Conservation (phyloP, 495 filamentous ascomycete genomes). For the Stereocaulon alpinum region DNA sequence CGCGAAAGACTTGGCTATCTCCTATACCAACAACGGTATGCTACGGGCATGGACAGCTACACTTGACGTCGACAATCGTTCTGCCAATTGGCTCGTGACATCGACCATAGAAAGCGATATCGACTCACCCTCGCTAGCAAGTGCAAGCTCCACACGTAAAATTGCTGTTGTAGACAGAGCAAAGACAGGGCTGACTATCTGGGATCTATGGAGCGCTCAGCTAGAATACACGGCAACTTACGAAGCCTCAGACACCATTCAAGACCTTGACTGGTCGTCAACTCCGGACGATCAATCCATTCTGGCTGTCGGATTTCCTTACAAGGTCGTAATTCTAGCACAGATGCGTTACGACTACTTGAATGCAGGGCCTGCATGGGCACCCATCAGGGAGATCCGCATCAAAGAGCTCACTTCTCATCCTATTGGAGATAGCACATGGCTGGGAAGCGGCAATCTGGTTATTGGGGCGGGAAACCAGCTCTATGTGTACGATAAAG, state of each 20-base stretch:
- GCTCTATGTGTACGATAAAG: constrained; percentile 75
- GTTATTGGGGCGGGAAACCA: constrained; percentile 88
- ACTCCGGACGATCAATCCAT: constrained; percentile 88
- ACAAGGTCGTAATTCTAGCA: constrained; percentile 71
- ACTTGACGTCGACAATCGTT: constrained; percentile 44
- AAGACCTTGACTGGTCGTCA: constrained; percentile 89
- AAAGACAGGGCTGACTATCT: constrained; percentile 76
- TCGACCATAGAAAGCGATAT: constrained; percentile 76
- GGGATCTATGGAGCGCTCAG: constrained; percentile 74
- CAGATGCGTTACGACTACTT: constrained; percentile 93
- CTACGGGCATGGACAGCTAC: constrained; percentile 81
- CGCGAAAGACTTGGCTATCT: constrained; percentile 77
- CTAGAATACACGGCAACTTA: constrained; percentile 74
- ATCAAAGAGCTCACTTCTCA: constrained; percentile 78
- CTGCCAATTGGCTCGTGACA: constrained; percentile 74
- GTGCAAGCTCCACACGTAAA: constrained; percentile 79
- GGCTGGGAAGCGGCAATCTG: constrained; percentile 74
- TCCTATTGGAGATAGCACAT: constrained; percentile 86
- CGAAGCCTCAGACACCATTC: constrained; percentile 60
- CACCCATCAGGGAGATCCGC: constrained; percentile 67
- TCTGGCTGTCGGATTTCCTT: constrained; percentile 81
- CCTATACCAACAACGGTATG: constrained; percentile 66
- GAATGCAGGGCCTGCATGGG: constrained; percentile 84
- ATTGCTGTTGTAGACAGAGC: constrained; percentile 68
- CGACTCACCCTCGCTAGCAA: constrained; percentile 61